Conservation (phyloP, 306 rosid genomes). For the Vigna reflexopilosa region DNA sequence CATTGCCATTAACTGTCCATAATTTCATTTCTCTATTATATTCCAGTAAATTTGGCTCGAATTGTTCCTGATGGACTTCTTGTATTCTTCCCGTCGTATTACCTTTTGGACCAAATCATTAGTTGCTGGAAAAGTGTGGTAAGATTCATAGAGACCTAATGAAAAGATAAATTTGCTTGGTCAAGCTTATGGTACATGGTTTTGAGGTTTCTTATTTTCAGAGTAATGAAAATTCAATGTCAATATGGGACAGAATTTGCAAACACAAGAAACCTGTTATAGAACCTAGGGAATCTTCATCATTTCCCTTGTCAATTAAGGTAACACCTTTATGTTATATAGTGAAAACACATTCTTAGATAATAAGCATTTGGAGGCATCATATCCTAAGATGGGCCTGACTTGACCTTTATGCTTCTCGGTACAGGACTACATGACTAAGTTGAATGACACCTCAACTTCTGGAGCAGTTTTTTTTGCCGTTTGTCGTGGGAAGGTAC, state of each 20-base stretch:
- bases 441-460: constrained; percentile 78
- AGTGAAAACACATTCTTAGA: constrained; percentile 35
- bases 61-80: constrained; percentile 96
- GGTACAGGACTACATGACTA: constrained; percentile 84
- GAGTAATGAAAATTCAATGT: constrained; percentile 71
- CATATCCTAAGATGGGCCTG: constrained; percentile 35
- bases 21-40: constrained; percentile 41
- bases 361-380: constrained; percentile 25
- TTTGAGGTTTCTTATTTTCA: constrained; percentile 45
- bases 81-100: constrained; percentile 95
- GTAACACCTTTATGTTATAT: constrained; percentile 50
- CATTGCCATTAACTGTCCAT: constrained; percentile 25
- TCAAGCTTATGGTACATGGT: constrained; percentile 30
- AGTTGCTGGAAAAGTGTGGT: constrained; percentile 85
- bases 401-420: constrained; percentile 10
- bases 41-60: constrained; percentile 92
- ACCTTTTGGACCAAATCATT: constrained; percentile 87
- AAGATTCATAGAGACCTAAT: constrained; percentile 38
- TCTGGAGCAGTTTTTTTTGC: constrained; percentile 96
- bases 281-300: constrained; percentile 90
- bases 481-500: constrained; percentile 97
- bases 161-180: constrained; percentile 43
- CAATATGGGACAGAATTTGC: constrained; percentile 95
- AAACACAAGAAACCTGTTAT: constrained; percentile 92
- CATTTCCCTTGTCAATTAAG: constrained; percentile 82